Base-by-base conservation (phyloP, 2,329 filamentous ascomycete genomes). In the Hypoxylon sp. region DNA sequence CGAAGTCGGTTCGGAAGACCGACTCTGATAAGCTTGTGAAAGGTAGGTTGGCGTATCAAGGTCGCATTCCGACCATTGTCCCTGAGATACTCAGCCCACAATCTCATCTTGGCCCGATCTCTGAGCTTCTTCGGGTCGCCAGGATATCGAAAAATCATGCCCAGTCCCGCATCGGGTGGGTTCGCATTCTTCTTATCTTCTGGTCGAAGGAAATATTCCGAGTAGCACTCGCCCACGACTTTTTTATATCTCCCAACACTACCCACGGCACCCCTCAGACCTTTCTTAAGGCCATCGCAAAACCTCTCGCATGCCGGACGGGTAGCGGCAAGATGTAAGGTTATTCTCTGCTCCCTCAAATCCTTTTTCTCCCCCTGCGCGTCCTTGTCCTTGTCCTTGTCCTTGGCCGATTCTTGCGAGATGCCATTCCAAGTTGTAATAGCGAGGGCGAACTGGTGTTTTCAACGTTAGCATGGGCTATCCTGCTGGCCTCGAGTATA, bases 1-100 rank as follows among this genome's bases (percentile, higher is more conserved):
- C 94, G 82, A 37, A 99, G 78, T 35, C 94, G 83, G 71, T 99
- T 99, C 0, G 94, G 94, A 52, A 99, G 78, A 57, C 94, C 94
- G 59, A 99, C 94, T 43, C 94, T 86, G 59, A 99, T 96, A 38
- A 99, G 83, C 71, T 97, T 97, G 75, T 97, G 94, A 65, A 97
- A 97, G 17, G 94, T 97, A 3, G 94, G 93, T 69, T 99, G 94
- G 49, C 94, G 89, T 51, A 99, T 88, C 42, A 99, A 75, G 1
- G 92, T 97, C 44, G 89, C 83, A 72, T 96, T 97, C 49, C 94
- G 86, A 40, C 94, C 94, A 67, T 97, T 97, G 69, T 97, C 94
- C 69, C 90, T 83, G 54, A 99, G 79, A 70, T 99, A 99, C 73
- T 99, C 94, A 50, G 90, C 91, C 94, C 94, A 99, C 29, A 99